Evolutionary conservation across 768 basidiomycete genomes (phyloP).

Genomic region (Rhizopogon roseolus): DNA sequence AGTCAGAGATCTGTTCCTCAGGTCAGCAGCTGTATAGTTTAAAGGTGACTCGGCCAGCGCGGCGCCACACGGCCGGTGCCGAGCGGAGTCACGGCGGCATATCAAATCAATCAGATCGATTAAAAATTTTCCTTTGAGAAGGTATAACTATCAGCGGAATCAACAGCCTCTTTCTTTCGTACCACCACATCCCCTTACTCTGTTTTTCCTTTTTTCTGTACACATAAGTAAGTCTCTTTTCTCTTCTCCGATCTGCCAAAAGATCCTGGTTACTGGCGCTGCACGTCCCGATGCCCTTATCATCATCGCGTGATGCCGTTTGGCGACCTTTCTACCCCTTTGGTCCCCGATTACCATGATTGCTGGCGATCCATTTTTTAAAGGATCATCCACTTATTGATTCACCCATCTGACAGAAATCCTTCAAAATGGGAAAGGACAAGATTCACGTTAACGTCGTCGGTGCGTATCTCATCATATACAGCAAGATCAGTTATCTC

Average conservation of each 20-base stretch:
- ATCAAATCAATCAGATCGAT: constrained; percentile 60
- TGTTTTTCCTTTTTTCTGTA: constrained; percentile 34
- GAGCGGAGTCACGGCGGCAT: constrained; percentile 38
- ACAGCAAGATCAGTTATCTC: constrained; percentile 21
- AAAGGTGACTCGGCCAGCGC: constrained; percentile 10
- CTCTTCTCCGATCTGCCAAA: constrained; percentile 3
- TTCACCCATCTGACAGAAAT: constrained; percentile 33
- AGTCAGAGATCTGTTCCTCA: too few relatives aligned
- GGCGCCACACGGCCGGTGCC: constrained; percentile 21
- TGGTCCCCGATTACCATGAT: constrained; percentile 16
- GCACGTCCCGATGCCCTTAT: constrained; percentile 20
- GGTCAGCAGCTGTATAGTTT: too few relatives aligned
- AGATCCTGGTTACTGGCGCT: constrained; percentile 2
- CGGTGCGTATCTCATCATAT: constrained; percentile 52
- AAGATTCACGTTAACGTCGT: constrained; percentile 97
- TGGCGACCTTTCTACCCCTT: constrained; percentile 1
- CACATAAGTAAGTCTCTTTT: constrained; percentile 36
- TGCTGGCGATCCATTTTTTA: constrained; percentile 12
- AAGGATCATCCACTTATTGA: constrained; percentile 9
- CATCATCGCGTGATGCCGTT: constrained; percentile 12
- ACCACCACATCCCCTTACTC: constrained; percentile 32
- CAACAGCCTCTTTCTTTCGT: constrained; percentile 26
- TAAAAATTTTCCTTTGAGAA: constrained; percentile 54
- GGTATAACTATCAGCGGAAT: constrained; percentile 60
- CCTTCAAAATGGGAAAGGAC: constrained; percentile 89